These are phyloP conservation scores for Cordia subcordata DNA, from an alignment of 257 asterid species.

Conservation along the genomic window DNA sequence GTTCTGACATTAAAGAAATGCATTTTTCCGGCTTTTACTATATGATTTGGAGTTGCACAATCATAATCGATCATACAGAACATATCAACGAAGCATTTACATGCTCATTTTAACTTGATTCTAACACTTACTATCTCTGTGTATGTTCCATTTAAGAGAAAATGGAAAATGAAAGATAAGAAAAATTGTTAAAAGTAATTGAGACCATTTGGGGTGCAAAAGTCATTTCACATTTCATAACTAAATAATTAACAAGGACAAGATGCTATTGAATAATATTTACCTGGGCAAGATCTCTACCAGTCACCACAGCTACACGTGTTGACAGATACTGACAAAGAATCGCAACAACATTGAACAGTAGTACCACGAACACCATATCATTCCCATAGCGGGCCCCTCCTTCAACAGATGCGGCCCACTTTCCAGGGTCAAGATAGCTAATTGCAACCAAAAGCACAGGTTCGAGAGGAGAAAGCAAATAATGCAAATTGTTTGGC, in stretches of 20 bases:
- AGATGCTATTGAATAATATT: conserved; percentile 16
- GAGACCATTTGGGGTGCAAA: not conserved
- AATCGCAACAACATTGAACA: conserved; percentile 63
- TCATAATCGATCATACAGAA: too few species aligned
- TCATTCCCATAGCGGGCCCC: conserved; percentile 88
- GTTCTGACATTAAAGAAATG: too few species aligned
- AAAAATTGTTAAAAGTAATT: too few species aligned
- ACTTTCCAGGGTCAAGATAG: conserved; percentile 97
- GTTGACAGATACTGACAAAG: conserved; percentile 88
- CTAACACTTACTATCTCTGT: too few species aligned
- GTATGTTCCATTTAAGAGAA: too few species aligned
- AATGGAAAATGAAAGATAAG: too few species aligned
- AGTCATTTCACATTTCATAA: not conserved
- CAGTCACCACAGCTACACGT: conserved; percentile 74
- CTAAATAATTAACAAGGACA: conserved; percentile 1
- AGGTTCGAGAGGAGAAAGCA: conserved; percentile 75
- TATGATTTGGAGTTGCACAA: too few species aligned
- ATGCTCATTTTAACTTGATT: too few species aligned
- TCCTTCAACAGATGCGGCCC: conserved; percentile 89
- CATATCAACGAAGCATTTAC: too few species aligned
- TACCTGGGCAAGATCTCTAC: conserved; percentile 90
- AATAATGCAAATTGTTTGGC: conserved; percentile 39
- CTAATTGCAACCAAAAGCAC: conserved; percentile 73
- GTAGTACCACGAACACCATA: conserved; percentile 47
- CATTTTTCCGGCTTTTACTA: too few species aligned